Evolutionary conservation across 225 moss, liverwort and hornwort genomes (phyloP), one percentile per base, ranked within the genome.

Genomic region (Marchantia polymorpha): DNA sequence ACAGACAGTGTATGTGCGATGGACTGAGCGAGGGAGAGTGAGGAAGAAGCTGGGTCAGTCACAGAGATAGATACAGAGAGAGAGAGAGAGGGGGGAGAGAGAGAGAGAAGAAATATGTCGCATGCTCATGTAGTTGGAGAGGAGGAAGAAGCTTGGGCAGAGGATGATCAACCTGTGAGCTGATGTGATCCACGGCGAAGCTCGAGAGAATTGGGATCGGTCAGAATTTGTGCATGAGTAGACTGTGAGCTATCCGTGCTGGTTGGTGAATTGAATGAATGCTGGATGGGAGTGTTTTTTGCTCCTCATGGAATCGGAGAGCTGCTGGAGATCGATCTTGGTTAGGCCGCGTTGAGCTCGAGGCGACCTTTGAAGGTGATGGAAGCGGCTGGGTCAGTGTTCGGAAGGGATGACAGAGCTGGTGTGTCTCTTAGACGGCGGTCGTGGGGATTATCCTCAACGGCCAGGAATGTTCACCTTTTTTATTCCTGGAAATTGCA

Each of bases 281-380:
- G 75, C 75, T 75, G 39, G 59, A 75, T 75, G 59, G 58, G 27
- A 75, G 29, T 39, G 10, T 58, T 58, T 20, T 52, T 75, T 8
- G 75, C 75, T 39, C 39, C 30, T 39, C 75, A 53, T 59, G 59
- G 75, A 22, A 7, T 39, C 27, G 75, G 75, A 53, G 16, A 58
- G 31, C 58, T 75, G 58, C 20, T 58, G 75, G 75, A 58, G 56
- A 59, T 75, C 75, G 75, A 75, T 75, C 75, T 75, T 75, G 75
- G 73, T 52, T 73, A 73, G 73, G 26, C 27, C 17, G 39, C 39
- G 39, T 31, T 1, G 59, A 30, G 20, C 46, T 8, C 39, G 75
- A 8, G 20, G 17, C 75, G 53, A 22, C 58, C 31, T 17, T 30
- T 30, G 13, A 27, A 75, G 75, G 75, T 59, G 58, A 75, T 75